Evolutionary conservation across 169 alveolate species (phyloP).

Genomic region (Plasmodium malariae): DNA sequence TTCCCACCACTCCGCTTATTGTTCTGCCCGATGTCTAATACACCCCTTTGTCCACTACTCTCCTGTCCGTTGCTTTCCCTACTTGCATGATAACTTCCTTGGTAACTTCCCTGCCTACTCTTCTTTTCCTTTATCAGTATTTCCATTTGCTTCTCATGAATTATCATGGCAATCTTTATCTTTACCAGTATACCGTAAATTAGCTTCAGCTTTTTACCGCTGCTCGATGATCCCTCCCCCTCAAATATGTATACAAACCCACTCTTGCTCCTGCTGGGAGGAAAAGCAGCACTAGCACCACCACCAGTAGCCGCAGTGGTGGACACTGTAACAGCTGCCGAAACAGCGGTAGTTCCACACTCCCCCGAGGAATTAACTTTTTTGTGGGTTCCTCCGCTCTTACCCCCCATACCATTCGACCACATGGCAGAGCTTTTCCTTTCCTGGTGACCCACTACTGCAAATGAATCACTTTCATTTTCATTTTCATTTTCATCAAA

Average conservation of each 20-base stretch:
- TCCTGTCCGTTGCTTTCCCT: not conserved
- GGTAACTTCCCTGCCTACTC: not conserved
- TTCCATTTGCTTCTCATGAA: conserved; percentile 75
- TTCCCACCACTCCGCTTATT: not conserved
- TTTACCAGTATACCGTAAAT: conserved; percentile 22
- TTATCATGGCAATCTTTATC: conserved; percentile 46
- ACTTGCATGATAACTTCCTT: not conserved
- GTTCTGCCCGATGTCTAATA: not conserved
- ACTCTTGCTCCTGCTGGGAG: not conserved
- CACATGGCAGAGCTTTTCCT: not conserved
- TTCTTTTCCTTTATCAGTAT: conserved; percentile 55
- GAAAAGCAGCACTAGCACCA: not conserved
- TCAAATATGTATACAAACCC: conserved; percentile 25
- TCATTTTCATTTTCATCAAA: conserved; percentile 8
- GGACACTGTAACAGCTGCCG: not conserved
- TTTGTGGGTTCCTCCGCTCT: not conserved
- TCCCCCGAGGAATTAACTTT: not conserved
- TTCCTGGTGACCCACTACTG: not conserved
- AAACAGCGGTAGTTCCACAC: not conserved
- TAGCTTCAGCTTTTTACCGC: conserved; percentile 17
- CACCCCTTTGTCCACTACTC: not conserved
- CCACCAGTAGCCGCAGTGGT: not conserved
- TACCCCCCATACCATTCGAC: not conserved
- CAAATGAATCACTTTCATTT: not conserved
- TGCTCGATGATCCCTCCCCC: conserved; percentile 9